Evolutionary conservation across 306 rosid genomes (phyloP), one percentile per base, ranked within the genome.

Genomic region (Gastrolobium villosum): DNA sequence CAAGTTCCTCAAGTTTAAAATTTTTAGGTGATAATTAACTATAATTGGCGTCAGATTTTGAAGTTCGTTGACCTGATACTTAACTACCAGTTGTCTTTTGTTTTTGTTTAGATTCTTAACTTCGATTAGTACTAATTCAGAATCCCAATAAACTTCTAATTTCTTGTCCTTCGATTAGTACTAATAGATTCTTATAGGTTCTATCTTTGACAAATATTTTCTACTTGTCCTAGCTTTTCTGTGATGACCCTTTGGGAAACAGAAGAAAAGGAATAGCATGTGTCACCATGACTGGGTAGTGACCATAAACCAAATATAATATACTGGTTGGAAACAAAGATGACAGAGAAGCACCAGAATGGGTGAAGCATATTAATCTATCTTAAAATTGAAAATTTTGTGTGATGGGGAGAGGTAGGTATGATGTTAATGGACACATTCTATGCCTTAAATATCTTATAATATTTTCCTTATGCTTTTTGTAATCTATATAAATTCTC

Each of bases 281-380:
- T 28, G 35, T 7, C 6, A 59, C 4, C 43, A 48, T 1, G 14
- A 11, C 26, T 20, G 26, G 26, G 26, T 59, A 46, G 48, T 48
- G 3, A 57, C 32, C 48, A 66, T 36, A 14, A 31, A 74, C 40
- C 28, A 35, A 46, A 64, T n/a, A n/a, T 6, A 31, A 8, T 68
- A 49, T 13, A 20, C 40, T 75, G 14, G 40, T 39, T 49, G 34
- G 30, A 2, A 64, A 56, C 7, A 41, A 72, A 72, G 35, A 32
- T 75, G 61, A 4, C 37, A 15, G 69, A 75, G 28, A 76, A 13
- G 40, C 10, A 15, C 30, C 60, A 39, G 26, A 69, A 68, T 50
- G 73, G 74, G 10, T 35, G 50, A 69, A 75, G 74, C 72, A 75
- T 69, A 75, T 71, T n/a, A 81, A 48, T 49, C 66, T 31, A 68